These are phyloP conservation scores for Cutaneotrichosporon cyanovorans DNA, from an alignment of 1,284 basidiomycete species.

Conservation along the genomic window DNA sequence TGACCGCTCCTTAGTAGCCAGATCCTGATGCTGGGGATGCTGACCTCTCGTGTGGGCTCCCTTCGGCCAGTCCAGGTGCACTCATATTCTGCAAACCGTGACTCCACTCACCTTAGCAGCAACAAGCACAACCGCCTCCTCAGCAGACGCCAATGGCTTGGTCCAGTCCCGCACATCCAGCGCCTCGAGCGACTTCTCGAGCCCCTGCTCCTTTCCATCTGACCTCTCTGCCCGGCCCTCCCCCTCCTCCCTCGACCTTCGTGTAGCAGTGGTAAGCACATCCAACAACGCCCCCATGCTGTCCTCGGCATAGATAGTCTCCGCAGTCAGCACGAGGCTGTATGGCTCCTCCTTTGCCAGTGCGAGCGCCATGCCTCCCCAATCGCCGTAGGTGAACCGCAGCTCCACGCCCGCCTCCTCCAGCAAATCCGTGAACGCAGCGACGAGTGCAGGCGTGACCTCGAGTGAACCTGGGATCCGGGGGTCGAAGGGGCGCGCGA, in stretches of 20 bases:
- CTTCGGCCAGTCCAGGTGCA: too few relatives aligned
- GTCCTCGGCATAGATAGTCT: constrained; percentile 79
- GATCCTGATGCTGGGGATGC: too few relatives aligned
- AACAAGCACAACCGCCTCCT: constrained; percentile 27
- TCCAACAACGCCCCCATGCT: constrained; percentile 61
- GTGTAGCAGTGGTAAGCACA: constrained; percentile 39
- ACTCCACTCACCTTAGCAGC: constrained; percentile 39
- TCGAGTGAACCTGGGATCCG: constrained; percentile 50
- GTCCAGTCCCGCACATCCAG: constrained; percentile 23
- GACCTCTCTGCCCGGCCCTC: not conserved
- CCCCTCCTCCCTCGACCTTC: not conserved
- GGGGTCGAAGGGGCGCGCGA: constrained; percentile 17
- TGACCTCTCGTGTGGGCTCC: too few relatives aligned
- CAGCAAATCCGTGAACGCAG: constrained; percentile 60
- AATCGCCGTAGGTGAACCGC: constrained; percentile 73
- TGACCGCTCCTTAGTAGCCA: too few relatives aligned
- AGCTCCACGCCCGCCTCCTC: constrained; percentile 54
- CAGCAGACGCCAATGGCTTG: constrained; percentile 12
- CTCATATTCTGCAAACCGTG: too few relatives aligned
- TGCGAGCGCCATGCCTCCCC: constrained; percentile 48
- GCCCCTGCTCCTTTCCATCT: constrained; percentile 4
- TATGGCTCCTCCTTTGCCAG: constrained; percentile 46
- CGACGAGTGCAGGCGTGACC: constrained; percentile 57
- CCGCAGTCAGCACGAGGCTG: constrained; percentile 74
- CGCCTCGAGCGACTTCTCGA: constrained; percentile 26